Percentiles rank a stretch among this genome's conserved stretches.
Conservation (phyloP, 2,329 filamentous ascomycete genomes). For the Neophaeococcomyces mojaviensis region DNA sequence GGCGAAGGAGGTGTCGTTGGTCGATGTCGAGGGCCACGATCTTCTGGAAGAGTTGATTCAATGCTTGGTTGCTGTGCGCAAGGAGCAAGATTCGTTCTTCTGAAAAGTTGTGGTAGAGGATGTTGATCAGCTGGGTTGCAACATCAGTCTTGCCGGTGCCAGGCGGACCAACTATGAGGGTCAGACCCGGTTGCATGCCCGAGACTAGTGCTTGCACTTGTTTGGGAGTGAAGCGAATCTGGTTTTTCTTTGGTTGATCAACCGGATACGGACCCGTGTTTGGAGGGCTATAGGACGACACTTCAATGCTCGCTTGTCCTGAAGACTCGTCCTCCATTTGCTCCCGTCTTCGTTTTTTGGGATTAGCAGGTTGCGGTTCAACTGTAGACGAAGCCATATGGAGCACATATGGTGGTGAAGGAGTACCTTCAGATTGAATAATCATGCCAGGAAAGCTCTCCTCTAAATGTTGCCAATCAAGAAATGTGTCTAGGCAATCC, state of each 20-base stretch:
- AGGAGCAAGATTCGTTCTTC: conserved; percentile 83
- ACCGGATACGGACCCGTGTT: conserved; percentile 86
- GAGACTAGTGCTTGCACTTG: conserved; percentile 91
- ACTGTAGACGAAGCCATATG: conserved; percentile 53
- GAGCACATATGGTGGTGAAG: conserved; percentile 80
- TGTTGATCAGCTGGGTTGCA: conserved; percentile 95
- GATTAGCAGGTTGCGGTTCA: conserved; percentile 40
- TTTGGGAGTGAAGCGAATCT: conserved; percentile 78
- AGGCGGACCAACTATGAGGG: conserved; percentile 87
- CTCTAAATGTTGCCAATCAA: conserved; percentile 89
- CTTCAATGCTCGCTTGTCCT: conserved; percentile 56
- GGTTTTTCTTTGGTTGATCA: conserved; percentile 74
- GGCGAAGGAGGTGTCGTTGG: conserved; percentile 79
- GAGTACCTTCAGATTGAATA: conserved; percentile 67
- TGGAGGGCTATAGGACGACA: conserved; percentile 81
- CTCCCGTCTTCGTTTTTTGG: conserved; percentile 81
- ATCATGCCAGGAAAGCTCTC: conserved; percentile 83
- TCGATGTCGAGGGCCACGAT: conserved; percentile 96
- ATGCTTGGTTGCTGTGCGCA: conserved; percentile 93
- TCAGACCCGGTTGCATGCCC: conserved; percentile 87
- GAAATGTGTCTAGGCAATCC: conserved; percentile 88
- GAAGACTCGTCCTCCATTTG: conserved; percentile 52
- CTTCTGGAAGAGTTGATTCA: conserved; percentile 97
- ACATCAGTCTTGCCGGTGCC: conserved; percentile 99
- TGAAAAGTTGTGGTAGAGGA: conserved; percentile 97